These are phyloP conservation scores for Saitozyma podzolica DNA, from an alignment of 768 basidiomycete species.

Conservation along the genomic window DNA sequence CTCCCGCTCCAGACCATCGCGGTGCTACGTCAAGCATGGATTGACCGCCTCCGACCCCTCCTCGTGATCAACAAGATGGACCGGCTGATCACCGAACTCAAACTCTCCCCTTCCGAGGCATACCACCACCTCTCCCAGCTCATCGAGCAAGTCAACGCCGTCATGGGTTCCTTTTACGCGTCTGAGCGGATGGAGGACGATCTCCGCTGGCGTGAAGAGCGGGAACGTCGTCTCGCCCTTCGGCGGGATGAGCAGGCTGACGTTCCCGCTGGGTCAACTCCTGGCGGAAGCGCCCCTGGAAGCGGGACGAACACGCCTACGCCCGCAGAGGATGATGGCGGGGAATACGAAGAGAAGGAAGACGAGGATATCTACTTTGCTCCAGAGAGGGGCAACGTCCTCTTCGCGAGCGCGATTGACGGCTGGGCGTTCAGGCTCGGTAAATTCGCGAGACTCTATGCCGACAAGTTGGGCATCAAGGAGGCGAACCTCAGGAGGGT, in stretches of 20 bases:
- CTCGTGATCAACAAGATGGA: conserved; percentile 98
- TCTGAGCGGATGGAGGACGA: conserved; percentile 97
- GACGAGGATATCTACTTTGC: conserved; percentile 98
- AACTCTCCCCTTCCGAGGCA: conserved; percentile 84
- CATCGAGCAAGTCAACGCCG: conserved; percentile 96
- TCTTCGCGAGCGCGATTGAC: conserved; percentile 93
- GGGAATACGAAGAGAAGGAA: conserved; percentile 88
- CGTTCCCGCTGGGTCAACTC: conserved; percentile 7
- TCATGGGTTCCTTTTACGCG: conserved; percentile 96
- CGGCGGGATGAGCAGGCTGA: conserved; percentile 62
- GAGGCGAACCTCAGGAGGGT: conserved; percentile 81
- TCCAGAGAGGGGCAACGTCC: conserved; percentile 90
- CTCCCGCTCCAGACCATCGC: conserved; percentile 71
- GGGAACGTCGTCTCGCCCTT: conserved; percentile 73
- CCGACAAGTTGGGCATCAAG: conserved; percentile 83
- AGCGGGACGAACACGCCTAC: neutral
- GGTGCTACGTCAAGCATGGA: conserved; percentile 91
- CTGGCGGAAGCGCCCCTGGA: neutral
- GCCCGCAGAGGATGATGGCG: conserved; percentile 46
- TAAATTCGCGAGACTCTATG: conserved; percentile 90
- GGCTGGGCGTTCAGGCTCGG: conserved; percentile 96
- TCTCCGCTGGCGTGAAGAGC: conserved; percentile 86
- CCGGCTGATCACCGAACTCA: conserved; percentile 88
- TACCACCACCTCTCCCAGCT: conserved; percentile 90
- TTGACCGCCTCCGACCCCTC: conserved; percentile 81